phyloP scores from a whole-genome alignment of 176 grass and related monocot species.

The Carex kokanica region DNA sequence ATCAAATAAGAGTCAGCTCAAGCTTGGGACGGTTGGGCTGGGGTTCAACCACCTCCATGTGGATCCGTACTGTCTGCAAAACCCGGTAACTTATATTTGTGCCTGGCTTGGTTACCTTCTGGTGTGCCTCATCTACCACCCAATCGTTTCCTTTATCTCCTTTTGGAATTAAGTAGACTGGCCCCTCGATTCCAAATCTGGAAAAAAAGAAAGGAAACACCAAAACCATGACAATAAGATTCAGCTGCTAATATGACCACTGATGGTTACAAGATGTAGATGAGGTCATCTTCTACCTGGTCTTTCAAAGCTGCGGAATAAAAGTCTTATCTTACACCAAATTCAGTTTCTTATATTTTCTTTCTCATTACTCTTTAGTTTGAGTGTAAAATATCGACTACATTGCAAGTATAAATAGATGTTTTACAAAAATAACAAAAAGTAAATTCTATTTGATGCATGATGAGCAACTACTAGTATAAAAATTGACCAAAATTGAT shows the following conservation, averaged over 20 bases:
- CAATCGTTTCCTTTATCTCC: conserved; percentile 80
- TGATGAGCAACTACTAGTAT: background rate
- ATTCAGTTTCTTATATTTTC: background rate
- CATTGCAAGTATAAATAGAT: background rate
- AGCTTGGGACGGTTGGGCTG: conserved; percentile 95
- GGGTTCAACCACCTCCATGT: conserved; percentile 96
- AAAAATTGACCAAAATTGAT: background rate
- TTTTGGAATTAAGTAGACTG: conserved; percentile 71
- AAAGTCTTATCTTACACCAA: background rate
- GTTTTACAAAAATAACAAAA: background rate
- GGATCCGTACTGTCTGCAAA: conserved; percentile 75
- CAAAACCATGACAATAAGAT: background rate
- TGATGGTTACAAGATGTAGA: background rate
- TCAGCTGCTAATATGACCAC: background rate
- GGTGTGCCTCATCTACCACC: conserved; percentile 87
- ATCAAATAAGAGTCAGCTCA: conserved; percentile 79
- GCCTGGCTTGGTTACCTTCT: conserved; percentile 67
- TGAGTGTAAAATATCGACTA: background rate
- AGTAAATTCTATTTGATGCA: background rate
- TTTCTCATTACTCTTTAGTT: background rate
- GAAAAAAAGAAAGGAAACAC: conserved; percentile 15
- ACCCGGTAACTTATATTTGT: conserved; percentile 53
- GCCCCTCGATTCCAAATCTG: conserved; percentile 88
- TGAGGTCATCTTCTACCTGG: background rate
- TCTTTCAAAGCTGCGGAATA: background rate